Conservation (phyloP, 106 monocot genomes). For the Xerophyta viscosa region DNA sequence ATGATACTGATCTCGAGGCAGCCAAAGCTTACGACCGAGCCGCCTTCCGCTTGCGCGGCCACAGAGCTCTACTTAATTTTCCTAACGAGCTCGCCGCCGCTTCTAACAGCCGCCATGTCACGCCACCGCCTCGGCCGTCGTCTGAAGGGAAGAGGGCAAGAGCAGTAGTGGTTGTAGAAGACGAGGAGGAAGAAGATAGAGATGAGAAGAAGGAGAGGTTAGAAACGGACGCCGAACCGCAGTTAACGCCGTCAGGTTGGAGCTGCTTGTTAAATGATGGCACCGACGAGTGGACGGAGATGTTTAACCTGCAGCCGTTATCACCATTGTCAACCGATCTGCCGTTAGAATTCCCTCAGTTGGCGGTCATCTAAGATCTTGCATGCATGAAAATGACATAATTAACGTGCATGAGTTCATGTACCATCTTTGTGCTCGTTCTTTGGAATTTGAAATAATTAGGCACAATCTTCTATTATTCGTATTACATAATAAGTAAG, state of each 20-base stretch:
- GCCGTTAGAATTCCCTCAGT: slow-evolving; percentile 37
- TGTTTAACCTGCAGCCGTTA: too few species aligned
- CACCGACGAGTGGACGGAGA: slow-evolving; percentile 11
- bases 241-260: slow-evolving; percentile 30
- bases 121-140: background rate
- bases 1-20: slow-evolving; percentile 59
- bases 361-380: too few species aligned
- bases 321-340: slow-evolving; percentile 22
- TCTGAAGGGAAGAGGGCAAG: slow-evolving; percentile 12
- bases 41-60: slow-evolving; percentile 60
- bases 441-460: too few species aligned
- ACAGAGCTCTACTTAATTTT: slow-evolving; percentile 76
- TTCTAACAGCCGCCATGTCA: too few species aligned
- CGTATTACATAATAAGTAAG: too few species aligned
- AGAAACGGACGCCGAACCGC: background rate
- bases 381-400: too few species aligned
- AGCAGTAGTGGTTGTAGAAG: background rate
- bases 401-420: too few species aligned
- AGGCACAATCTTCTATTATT: too few species aligned
- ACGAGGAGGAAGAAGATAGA: background rate
- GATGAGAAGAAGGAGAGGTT: slow-evolving; percentile 11
- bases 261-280: slow-evolving; percentile 11
- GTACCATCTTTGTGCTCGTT: too few species aligned
- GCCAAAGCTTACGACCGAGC: slow-evolving; percentile 70
- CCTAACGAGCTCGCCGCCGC: slow-evolving; percentile 44